Percentiles rank a stretch among this genome's conserved stretches.
Evolutionary conservation across 768 basidiomycete genomes (phyloP).

Genomic region (Lentinula edodes): DNA sequence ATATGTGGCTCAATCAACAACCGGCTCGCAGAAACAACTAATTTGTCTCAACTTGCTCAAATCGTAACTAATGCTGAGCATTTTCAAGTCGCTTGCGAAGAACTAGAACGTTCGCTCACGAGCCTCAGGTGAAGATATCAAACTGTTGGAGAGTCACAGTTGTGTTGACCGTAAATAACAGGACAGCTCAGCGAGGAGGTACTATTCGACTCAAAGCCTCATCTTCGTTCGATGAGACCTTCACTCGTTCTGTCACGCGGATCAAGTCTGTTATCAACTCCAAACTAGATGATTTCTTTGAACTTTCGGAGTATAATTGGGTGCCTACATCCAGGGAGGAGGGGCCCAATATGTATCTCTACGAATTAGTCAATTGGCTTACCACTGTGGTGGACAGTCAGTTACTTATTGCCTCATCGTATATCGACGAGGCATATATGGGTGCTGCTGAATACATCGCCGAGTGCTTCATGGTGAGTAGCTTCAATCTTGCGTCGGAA

Average conservation of each 20-base stretch:
- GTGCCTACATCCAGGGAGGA: slow-evolving; percentile 64
- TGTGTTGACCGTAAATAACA: slow-evolving; percentile 23
- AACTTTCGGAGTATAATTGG: slow-evolving; percentile 94
- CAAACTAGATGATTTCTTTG: slow-evolving; percentile 95
- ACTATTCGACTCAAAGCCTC: slow-evolving; percentile 63
- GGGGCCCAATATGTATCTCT: slow-evolving; percentile 88
- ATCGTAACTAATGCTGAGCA: slow-evolving; percentile 91
- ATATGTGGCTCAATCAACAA: slow-evolving; percentile 74
- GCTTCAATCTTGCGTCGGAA: background rate
- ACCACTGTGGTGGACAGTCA: slow-evolving; percentile 88
- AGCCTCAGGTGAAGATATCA: slow-evolving; percentile 59
- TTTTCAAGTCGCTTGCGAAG: slow-evolving; percentile 78
- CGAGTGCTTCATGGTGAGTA: slow-evolving; percentile 77
- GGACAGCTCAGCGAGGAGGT: slow-evolving; percentile 80
- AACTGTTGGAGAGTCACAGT: background rate
- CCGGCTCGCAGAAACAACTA: slow-evolving; percentile 69
- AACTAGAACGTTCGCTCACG: slow-evolving; percentile 81
- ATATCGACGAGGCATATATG: slow-evolving; percentile 88
- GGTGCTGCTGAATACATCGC: slow-evolving; percentile 87
- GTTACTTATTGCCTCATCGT: slow-evolving; percentile 71
- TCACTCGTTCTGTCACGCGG: slow-evolving; percentile 64
- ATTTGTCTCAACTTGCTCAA: slow-evolving; percentile 87
- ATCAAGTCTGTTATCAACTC: slow-evolving; percentile 81
- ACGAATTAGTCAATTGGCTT: slow-evolving; percentile 94
- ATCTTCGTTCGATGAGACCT: slow-evolving; percentile 62